Conservation (phyloP, 176 grass and related monocot species). For the Miscanthus lutarioriparius region DNA sequence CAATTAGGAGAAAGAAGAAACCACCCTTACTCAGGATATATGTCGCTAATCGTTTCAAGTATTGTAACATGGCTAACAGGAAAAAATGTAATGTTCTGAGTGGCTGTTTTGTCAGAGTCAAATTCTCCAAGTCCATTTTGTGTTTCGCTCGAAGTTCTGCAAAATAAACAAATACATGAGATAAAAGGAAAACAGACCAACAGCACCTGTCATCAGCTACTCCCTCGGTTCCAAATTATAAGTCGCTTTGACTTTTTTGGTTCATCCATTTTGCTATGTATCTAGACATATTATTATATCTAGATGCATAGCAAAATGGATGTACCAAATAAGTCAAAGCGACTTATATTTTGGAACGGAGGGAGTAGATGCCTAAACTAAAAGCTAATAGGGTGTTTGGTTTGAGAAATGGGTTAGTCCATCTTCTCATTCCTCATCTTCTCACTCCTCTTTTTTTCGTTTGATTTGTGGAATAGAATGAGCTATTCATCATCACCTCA, state of each 20-base stretch:
- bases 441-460: not conserved
- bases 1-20: slow-evolving; percentile 59
- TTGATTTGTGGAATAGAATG: not conserved
- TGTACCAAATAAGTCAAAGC: too few species aligned
- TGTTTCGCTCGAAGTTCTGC: slow-evolving; percentile 82
- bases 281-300: too few species aligned
- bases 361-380: not conserved
- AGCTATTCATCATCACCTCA: not conserved
- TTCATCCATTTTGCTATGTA: too few species aligned
- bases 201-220: not conserved
- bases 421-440: too few species aligned
- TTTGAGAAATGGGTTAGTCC: not conserved
- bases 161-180: slow-evolving; percentile 33
- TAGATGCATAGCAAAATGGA: too few species aligned
- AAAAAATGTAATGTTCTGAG: slow-evolving; percentile 70
- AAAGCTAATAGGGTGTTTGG: not conserved
- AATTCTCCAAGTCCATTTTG: slow-evolving; percentile 63
- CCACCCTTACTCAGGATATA: slow-evolving; percentile 66
- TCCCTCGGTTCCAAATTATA: too few species aligned
- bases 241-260: too few species aligned
- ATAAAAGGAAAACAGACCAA: slow-evolving; percentile 7
- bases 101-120: slow-evolving; percentile 83
- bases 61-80: slow-evolving; percentile 66
- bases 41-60: slow-evolving; percentile 61
- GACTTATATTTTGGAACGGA: too few species aligned